These are phyloP conservation scores for Penicillium goetzii DNA, from an alignment of 495 filamentous ascomycete genomes.

Conservation along the genomic window DNA sequence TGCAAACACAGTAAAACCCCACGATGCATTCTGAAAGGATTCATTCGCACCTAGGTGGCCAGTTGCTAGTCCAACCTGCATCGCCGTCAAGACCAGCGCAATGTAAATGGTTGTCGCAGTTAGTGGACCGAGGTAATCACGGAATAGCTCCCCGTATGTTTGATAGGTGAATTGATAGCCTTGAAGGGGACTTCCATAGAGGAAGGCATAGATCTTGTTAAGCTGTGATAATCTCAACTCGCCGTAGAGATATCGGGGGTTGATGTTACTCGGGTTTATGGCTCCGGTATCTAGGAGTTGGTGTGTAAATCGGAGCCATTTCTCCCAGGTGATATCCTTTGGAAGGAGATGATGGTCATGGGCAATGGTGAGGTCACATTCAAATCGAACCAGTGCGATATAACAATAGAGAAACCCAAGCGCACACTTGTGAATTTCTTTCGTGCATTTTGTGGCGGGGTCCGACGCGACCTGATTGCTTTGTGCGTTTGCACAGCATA, in stretches of 20 bases:
- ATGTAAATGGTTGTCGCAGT: slow-evolving; percentile 52
- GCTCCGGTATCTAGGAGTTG: slow-evolving; percentile 16
- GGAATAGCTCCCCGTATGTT: slow-evolving; percentile 33
- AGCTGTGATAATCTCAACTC: slow-evolving; percentile 45
- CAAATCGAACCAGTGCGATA: slow-evolving; percentile 44
- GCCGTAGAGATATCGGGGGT: slow-evolving; percentile 48
- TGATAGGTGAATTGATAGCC: slow-evolving; percentile 20
- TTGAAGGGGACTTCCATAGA: not conserved
- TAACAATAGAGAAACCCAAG: slow-evolving; percentile 52
- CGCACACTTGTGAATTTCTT: slow-evolving; percentile 23
- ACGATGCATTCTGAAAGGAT: slow-evolving; percentile 51
- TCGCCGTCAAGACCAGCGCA: slow-evolving; percentile 57
- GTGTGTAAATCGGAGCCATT: slow-evolving; percentile 24
- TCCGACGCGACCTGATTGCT: not conserved
- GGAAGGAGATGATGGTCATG: slow-evolving; percentile 42
- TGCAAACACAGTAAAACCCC: slow-evolving; percentile 59
- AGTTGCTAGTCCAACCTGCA: slow-evolving; percentile 62
- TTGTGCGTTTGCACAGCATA: not conserved
- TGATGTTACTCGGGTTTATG: slow-evolving; percentile 24
- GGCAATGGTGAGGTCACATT: slow-evolving; percentile 50
- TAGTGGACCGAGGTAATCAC: slow-evolving; percentile 52
- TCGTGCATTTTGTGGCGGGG: not conserved
- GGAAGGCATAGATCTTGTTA: slow-evolving; percentile 23
- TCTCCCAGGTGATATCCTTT: slow-evolving; percentile 28
- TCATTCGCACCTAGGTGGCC: slow-evolving; percentile 37